Conservation (phyloP, 495 filamentous ascomycete genomes). For the Jackrogersella minutella region DNA sequence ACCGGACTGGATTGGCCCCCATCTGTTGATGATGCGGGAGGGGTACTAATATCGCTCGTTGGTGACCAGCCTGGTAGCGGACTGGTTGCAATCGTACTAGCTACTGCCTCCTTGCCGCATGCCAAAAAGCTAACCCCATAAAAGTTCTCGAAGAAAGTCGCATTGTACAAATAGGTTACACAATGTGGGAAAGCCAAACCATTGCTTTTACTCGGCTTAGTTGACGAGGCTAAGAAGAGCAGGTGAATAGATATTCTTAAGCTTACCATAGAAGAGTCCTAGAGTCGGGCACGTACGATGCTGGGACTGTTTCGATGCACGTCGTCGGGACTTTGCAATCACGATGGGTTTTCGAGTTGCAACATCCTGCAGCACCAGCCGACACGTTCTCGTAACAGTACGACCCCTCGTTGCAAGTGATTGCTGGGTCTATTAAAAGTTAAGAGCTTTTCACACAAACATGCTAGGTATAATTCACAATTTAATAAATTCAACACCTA, state of each 20-base stretch:
- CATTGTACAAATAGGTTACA: constrained; percentile 43
- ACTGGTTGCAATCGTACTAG: constrained; percentile 40
- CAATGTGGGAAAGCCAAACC: constrained; percentile 33
- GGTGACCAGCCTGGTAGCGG: constrained; percentile 14
- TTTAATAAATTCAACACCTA: constrained; percentile 23
- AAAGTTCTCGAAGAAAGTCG: constrained; percentile 39
- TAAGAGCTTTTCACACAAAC: constrained; percentile 16
- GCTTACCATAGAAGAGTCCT: constrained; percentile 38
- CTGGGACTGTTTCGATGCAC: constrained; percentile 36
- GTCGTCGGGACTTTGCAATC: constrained; percentile 43
- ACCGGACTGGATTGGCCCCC: constrained; percentile 3
- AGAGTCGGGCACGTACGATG: constrained; percentile 4
- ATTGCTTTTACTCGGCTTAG: constrained; percentile 36
- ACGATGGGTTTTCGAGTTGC: constrained; percentile 27
- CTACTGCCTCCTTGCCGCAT: constrained; percentile 31
- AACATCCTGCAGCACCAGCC: constrained; percentile 37
- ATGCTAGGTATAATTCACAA: neutral
- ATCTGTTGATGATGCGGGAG: constrained; percentile 2
- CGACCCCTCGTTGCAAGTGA: constrained; percentile 33
- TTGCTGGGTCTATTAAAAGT: constrained; percentile 35
- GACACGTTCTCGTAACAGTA: constrained; percentile 25
- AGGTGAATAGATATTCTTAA: neutral
- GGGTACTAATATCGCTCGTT: constrained; percentile 21
- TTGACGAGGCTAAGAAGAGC: neutral
- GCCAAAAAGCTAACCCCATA: constrained; percentile 42